Conservation (phyloP, 495 filamentous ascomycete genomes). For the Lasiosphaeria ovina region DNA sequence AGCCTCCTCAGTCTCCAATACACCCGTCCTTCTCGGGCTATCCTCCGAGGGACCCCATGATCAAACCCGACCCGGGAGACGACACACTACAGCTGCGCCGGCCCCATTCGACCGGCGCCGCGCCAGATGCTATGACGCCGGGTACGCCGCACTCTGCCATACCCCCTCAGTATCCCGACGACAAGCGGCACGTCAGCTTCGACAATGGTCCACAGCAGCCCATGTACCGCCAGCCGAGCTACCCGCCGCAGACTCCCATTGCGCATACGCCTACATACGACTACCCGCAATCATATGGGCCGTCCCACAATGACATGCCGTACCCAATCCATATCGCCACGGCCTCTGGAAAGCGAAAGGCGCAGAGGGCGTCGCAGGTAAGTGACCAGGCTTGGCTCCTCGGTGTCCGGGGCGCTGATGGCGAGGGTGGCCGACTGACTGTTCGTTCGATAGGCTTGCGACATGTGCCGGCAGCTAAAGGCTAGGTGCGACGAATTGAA, state of each 20-base stretch:
- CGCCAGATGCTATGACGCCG: slow-evolving; percentile 36
- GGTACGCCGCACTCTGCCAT: slow-evolving; percentile 33
- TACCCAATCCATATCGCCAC: slow-evolving; percentile 37
- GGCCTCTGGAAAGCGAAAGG: slow-evolving; percentile 46
- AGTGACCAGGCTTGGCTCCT: slow-evolving; percentile 13
- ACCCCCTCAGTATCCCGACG: slow-evolving; percentile 37
- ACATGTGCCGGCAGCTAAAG: slow-evolving; percentile 66
- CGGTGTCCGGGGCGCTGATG: not conserved
- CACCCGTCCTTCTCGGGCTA: slow-evolving; percentile 42
- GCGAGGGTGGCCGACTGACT: slow-evolving; percentile 24
- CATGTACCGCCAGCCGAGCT: slow-evolving; percentile 44
- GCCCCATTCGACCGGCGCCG: slow-evolving; percentile 44
- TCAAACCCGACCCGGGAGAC: slow-evolving; percentile 50
- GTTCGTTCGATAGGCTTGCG: slow-evolving; percentile 55
- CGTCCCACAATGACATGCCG: slow-evolving; percentile 23
- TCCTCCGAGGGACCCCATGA: slow-evolving; percentile 42
- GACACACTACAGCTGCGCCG: slow-evolving; percentile 45
- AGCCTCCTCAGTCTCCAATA: slow-evolving; percentile 47
- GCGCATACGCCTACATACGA: slow-evolving; percentile 46
- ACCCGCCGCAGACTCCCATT: slow-evolving; percentile 45
- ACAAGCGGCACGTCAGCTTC: slow-evolving; percentile 48
- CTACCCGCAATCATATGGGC: slow-evolving; percentile 33
- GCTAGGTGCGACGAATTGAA: slow-evolving; percentile 69
- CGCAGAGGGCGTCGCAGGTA: slow-evolving; percentile 52
- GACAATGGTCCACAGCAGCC: slow-evolving; percentile 41